Percentiles rank a stretch among this genome's conserved stretches.
These are phyloP conservation scores for Anastatica hierochuntica DNA, from an alignment of 345 rosid species.

Conservation along the genomic window DNA sequence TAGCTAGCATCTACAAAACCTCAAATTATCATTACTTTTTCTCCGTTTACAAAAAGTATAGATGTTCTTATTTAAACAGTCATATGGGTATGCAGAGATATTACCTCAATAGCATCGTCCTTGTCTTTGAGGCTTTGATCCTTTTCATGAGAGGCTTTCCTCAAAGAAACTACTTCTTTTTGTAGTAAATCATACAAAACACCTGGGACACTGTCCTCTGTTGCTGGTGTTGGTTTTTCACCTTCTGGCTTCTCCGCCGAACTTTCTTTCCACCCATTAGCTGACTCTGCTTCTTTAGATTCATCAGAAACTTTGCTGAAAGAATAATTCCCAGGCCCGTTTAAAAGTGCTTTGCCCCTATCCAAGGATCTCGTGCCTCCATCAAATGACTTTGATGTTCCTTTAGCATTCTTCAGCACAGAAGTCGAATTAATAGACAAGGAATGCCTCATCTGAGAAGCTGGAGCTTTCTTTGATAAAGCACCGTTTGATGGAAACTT, in stretches of 20 bases:
- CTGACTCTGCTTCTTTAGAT: slow-evolving; percentile 44
- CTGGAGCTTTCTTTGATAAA: slow-evolving; percentile 54
- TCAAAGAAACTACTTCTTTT: slow-evolving; percentile 77
- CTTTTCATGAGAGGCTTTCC: slow-evolving; percentile 85
- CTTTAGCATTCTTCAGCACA: slow-evolving; percentile 90
- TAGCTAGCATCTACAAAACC: slow-evolving; percentile 80
- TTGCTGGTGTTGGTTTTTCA: slow-evolving; percentile 35
- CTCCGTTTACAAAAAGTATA: too few species aligned
- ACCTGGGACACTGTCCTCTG: slow-evolving; percentile 71
- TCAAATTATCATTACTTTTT: too few species aligned
- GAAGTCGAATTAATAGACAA: slow-evolving; percentile 46
- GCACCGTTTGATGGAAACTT: slow-evolving; percentile 73
- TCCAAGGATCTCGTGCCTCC: slow-evolving; percentile 95
- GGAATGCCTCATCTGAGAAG: slow-evolving; percentile 37
- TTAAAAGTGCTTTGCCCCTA: slow-evolving; percentile 56
- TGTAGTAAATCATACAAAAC: slow-evolving; percentile 83
- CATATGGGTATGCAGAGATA: too few species aligned
- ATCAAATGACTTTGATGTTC: slow-evolving; percentile 95
- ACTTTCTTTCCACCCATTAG: too few species aligned
- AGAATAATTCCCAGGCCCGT: slow-evolving; percentile 58
- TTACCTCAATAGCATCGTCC: slow-evolving; percentile 99
- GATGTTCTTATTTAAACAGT: too few species aligned
- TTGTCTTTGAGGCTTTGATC: slow-evolving; percentile 98
- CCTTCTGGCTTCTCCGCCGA: slow-evolving; percentile 44
- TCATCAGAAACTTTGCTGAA: slow-evolving; percentile 65